Conservation (phyloP, 1,284 basidiomycete genomes). For the Cutaneotrichosporon sp. region DNA sequence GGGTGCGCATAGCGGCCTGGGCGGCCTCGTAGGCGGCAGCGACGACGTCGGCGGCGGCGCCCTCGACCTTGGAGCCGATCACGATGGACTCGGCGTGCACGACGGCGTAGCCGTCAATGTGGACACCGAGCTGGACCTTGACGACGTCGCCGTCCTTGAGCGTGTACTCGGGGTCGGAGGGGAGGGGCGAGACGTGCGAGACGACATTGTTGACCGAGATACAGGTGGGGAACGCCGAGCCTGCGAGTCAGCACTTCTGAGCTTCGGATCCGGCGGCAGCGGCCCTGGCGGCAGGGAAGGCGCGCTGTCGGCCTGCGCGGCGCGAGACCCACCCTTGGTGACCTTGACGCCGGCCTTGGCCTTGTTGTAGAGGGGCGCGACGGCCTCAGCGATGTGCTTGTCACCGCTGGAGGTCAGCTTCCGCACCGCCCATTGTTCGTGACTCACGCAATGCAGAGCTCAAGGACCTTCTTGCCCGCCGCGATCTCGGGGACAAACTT, state of each 20-base stretch:
- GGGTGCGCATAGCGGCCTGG: slow-evolving; percentile 81
- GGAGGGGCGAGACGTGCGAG: slow-evolving; percentile 61
- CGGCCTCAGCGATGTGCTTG: slow-evolving; percentile 83
- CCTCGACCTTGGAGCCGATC: slow-evolving; percentile 78
- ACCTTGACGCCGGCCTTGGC: slow-evolving; percentile 81
- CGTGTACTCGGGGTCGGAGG: slow-evolving; percentile 65
- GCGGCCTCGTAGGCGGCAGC: slow-evolving; percentile 92
- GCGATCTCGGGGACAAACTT: slow-evolving; percentile 73
- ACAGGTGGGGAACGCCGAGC: slow-evolving; percentile 90
- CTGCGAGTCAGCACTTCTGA: slow-evolving; percentile 54
- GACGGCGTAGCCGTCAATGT: slow-evolving; percentile 77
- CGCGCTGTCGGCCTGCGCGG: too few species aligned
- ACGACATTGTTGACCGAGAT: slow-evolving; percentile 81
- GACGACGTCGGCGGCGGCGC: slow-evolving; percentile 83
- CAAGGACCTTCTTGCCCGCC: slow-evolving; percentile 80
- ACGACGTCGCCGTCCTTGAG: slow-evolving; percentile 90
- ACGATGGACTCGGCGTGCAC: slow-evolving; percentile 84
- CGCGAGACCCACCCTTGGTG: slow-evolving; percentile 76
- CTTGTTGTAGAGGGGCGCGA: slow-evolving; percentile 87
- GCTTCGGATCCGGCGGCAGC: background rate
- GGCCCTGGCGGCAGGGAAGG: too few species aligned
- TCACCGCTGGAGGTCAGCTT: slow-evolving; percentile 62
- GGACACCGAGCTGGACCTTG: slow-evolving; percentile 92
- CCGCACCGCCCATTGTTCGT: background rate
- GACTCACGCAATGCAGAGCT: slow-evolving; percentile 74